A percentile compares a stretch with the other conserved stretches of the same genome.
Evolutionary conservation across 2,329 filamentous ascomycete genomes (phyloP).

Genomic region (Phyllosticta citriasiana): DNA sequence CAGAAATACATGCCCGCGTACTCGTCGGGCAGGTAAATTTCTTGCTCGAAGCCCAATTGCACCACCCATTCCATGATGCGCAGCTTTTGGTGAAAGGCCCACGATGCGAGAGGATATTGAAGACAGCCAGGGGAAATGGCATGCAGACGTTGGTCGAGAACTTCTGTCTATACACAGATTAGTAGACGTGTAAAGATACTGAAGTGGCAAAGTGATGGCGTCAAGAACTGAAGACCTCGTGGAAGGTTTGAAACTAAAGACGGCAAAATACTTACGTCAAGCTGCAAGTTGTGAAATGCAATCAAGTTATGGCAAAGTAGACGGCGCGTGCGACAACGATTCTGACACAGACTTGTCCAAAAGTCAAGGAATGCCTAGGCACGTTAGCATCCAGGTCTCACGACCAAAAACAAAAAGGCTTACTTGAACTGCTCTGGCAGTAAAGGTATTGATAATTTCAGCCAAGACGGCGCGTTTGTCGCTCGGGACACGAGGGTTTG

Average conservation of each 20-base stretch:
- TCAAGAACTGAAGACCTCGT: not conserved
- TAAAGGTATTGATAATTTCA: slow-evolving; percentile 60
- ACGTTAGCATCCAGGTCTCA: not conserved
- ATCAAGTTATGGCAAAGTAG: slow-evolving; percentile 75
- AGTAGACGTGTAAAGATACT: not conserved
- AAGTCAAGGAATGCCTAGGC: slow-evolving; percentile 33
- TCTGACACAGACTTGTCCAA: slow-evolving; percentile 77
- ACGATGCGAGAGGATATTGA: slow-evolving; percentile 70
- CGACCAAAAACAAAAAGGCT: slow-evolving; percentile 2
- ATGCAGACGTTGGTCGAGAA: slow-evolving; percentile 61
- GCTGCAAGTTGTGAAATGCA: slow-evolving; percentile 76
- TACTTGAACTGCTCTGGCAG: slow-evolving; percentile 42
- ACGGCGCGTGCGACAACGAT: slow-evolving; percentile 78
- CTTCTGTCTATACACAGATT: slow-evolving; percentile 41
- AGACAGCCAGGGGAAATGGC: slow-evolving; percentile 47
- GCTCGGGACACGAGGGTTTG: slow-evolving; percentile 41
- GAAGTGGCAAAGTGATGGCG: not conserved
- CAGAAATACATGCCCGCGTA: slow-evolving; percentile 78
- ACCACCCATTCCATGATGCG: slow-evolving; percentile 77
- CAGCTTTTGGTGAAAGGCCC: slow-evolving; percentile 87
- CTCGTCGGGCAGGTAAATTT: slow-evolving; percentile 80
- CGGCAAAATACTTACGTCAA: slow-evolving; percentile 46
- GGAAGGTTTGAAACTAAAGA: not conserved
- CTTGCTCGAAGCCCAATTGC: slow-evolving; percentile 87
- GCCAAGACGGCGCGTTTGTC: slow-evolving; percentile 67